These are phyloP conservation scores for Hypomyces perniciosus DNA, from an alignment of 2,329 filamentous ascomycete species.

Conservation along the genomic window DNA sequence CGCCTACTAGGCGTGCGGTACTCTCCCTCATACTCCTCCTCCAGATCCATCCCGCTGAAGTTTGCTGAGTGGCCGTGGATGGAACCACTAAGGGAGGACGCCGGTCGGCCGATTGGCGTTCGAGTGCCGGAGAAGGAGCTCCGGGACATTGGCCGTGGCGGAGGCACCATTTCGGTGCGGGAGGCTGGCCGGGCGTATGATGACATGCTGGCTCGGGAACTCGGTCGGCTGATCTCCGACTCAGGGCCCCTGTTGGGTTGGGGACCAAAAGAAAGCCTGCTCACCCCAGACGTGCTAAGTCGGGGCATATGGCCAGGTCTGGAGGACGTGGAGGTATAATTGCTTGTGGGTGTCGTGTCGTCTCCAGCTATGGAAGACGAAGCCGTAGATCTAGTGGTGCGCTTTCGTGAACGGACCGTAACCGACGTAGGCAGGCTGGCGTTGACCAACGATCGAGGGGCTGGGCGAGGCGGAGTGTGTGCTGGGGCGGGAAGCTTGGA, in stretches of 20 bases:
- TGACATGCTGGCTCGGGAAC: conserved; percentile 62
- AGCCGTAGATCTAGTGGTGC: conserved; percentile 51
- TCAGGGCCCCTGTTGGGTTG: conserved; percentile 51
- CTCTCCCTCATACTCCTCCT: conserved; percentile 36
- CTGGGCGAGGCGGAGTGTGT: conserved; percentile 70
- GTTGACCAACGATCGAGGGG: conserved; percentile 54
- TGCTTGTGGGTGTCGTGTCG: conserved; percentile 44
- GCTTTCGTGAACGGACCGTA: conserved; percentile 64
- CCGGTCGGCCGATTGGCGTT: conserved; percentile 62
- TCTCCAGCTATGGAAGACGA: conserved; percentile 47
- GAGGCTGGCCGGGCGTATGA: conserved; percentile 50
- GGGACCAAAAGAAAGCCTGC: conserved; percentile 57
- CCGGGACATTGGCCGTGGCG: conserved; percentile 58
- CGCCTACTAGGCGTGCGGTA: conserved; percentile 49
- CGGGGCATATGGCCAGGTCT: conserved; percentile 48
- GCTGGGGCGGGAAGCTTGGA: conserved; percentile 84
- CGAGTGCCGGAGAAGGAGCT: conserved; percentile 55
- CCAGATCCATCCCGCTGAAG: conserved; percentile 48
- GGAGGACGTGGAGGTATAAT: conserved; percentile 25
- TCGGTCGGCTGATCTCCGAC: conserved; percentile 51
- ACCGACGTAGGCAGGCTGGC: conserved; percentile 49
- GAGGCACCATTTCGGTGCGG: conserved; percentile 46
- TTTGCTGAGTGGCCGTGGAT: conserved; percentile 53
- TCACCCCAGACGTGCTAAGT: conserved; percentile 57
- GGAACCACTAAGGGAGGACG: conserved; percentile 64